Percentiles rank a stretch among this genome's conserved stretches.
Conservation (phyloP, 2,329 filamentous ascomycete genomes). For the Emericellopsis cladophorae region DNA sequence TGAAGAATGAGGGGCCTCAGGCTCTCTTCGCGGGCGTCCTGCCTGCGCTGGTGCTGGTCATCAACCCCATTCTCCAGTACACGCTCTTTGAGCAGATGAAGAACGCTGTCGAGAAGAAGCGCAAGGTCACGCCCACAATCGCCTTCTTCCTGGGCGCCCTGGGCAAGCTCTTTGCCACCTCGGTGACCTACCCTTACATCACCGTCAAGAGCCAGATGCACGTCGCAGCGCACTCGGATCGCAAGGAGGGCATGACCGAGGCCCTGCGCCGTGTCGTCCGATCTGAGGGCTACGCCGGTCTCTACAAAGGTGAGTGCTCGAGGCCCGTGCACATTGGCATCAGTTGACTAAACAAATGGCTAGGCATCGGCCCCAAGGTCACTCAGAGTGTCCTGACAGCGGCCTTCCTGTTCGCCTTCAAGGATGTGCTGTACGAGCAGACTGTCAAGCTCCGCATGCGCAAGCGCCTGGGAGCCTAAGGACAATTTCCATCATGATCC, state of each 20-base stretch:
- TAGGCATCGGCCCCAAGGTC: slow-evolving; percentile 91
- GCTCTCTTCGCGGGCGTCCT: slow-evolving; percentile 88
- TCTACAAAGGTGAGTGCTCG: slow-evolving; percentile 68
- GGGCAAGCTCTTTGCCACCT: slow-evolving; percentile 88
- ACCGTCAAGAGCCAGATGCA: slow-evolving; percentile 98
- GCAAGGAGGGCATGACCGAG: slow-evolving; percentile 67
- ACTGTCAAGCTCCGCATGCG: slow-evolving; percentile 50
- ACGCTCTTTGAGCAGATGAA: slow-evolving; percentile 98
- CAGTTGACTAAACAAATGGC: background rate
- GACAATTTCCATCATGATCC: too few relatives aligned
- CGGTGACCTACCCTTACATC: slow-evolving; percentile 95
- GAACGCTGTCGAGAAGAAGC: slow-evolving; percentile 65
- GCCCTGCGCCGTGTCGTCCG: slow-evolving; percentile 67
- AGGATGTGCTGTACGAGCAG: slow-evolving; percentile 86
- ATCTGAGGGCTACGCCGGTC: slow-evolving; percentile 81
- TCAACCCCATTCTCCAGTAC: slow-evolving; percentile 97
- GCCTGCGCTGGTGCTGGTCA: slow-evolving; percentile 83
- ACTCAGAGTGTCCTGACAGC: slow-evolving; percentile 94
- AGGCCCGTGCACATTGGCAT: background rate
- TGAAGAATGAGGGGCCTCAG: slow-evolving; percentile 71
- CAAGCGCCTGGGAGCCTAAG: slow-evolving; percentile 2
- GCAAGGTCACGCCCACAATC: slow-evolving; percentile 68
- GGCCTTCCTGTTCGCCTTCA: slow-evolving; percentile 94
- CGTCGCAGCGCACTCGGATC: slow-evolving; percentile 65
- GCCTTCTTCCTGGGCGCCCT: slow-evolving; percentile 86